Base-by-base conservation (phyloP, 1,284 basidiomycete species). In the Irpex lacteus region DNA sequence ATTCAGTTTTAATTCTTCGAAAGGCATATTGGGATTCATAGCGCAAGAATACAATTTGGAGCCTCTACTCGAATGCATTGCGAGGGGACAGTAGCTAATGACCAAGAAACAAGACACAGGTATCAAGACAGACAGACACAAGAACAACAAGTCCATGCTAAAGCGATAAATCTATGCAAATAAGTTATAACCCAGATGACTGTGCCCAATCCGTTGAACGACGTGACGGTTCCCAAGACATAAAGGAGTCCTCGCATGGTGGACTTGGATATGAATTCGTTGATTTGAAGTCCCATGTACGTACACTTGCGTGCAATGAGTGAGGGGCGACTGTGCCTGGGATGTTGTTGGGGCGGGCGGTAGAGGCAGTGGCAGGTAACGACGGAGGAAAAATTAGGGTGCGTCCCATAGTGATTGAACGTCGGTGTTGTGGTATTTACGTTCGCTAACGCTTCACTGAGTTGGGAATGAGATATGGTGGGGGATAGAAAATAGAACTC, bases 211-310 rank as follows among this genome's bases (percentile, higher is more conserved):
- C 67, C 8, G 63, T 50, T 37, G 71, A 67, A 60, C 73, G 75
- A 50, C 71, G 70, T 40, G 75, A 68, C 34, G 78, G 77, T 65
- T 78, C 75, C 81, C 80, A 82, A 53, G 77, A 78, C 79, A 81
- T 82, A 65, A 83, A 81, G 1, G 78, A 73, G 63, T 81, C 80
- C 36, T 82, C 79, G 65, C 73, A 74, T 60, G 77, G 69, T 64
- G 70, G 69, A 50, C 68, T 70, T 38, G 71, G 71, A 65, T 73
- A 72, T 21, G 71, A 52, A 13, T 66, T 55, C 2, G 67, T 54
- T 18, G 68, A 57, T 61, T 71, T 69, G 53, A 69, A 70, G 44
- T 72, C 73, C 77, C 78, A 80, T 53, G 74, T 61, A 26, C 72
- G 72, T 60, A 71, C 62, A 37, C 67, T 40, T 26, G 37, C 66